These are phyloP conservation scores for Drosera spatulata DNA, from an alignment of 179 eudicot genomes.

Conservation along the genomic window DNA sequence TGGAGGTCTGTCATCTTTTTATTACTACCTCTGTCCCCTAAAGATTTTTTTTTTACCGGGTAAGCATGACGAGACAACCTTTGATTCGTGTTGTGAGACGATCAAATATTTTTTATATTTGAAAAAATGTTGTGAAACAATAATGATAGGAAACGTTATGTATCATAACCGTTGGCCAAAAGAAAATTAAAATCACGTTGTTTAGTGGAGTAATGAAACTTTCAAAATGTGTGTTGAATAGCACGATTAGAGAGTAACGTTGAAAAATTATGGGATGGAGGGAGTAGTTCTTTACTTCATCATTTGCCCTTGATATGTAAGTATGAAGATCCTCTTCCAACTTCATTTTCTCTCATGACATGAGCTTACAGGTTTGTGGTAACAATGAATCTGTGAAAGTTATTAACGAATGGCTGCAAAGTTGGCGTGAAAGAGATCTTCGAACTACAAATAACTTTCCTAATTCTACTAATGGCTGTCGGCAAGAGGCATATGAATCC, in stretches of 20 bases:
- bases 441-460: slow-evolving; percentile 23
- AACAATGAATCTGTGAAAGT: slow-evolving; percentile 60
- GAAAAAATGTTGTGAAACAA: too few species aligned
- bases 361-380: slow-evolving; percentile 79
- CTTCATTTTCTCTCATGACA: slow-evolving; percentile 3
- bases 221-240: too few species aligned
- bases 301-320: background rate
- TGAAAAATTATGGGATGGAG: too few species aligned
- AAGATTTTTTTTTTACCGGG: too few species aligned
- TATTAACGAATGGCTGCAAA: slow-evolving; percentile 74
- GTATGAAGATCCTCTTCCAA: background rate
- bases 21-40: background rate
- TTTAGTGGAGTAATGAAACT: too few species aligned
- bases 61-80: too few species aligned
- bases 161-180: too few species aligned
- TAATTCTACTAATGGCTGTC: slow-evolving; percentile 15
- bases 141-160: too few species aligned
- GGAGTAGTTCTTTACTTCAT: background rate
- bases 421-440: slow-evolving; percentile 61
- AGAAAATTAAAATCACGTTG: too few species aligned
- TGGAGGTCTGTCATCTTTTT: slow-evolving; percentile 44
- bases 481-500: slow-evolving; percentile 27
- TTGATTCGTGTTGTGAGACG: too few species aligned
- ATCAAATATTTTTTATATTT: too few species aligned
- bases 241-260: too few species aligned